Conservation (phyloP, 2,329 filamentous ascomycete genomes). For the Emydomyces testavorans region DNA sequence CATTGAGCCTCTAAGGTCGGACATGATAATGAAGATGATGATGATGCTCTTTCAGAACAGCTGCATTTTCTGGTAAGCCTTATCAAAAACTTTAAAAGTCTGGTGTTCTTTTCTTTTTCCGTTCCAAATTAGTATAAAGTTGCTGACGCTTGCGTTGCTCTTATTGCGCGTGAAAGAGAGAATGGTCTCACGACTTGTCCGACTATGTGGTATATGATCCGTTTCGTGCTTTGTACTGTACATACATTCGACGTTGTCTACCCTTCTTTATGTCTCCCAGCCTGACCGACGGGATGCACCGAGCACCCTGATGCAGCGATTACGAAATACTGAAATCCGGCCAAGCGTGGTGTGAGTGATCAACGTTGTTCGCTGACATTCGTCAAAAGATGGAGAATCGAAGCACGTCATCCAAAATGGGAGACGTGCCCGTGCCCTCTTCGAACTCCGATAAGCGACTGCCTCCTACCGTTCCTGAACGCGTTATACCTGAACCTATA, state of each 20-base stretch:
- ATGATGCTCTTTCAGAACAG: not conserved
- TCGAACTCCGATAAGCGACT: not conserved
- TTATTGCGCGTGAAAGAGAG: slow-evolving; percentile 1
- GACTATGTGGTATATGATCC: slow-evolving; percentile 10
- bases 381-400: slow-evolving; percentile 3
- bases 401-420: not conserved
- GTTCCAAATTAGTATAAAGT: not conserved
- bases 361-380: not conserved
- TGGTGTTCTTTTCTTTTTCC: slow-evolving; percentile 5
- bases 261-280: not conserved
- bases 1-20: not conserved
- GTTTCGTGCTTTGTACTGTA: slow-evolving; percentile 10
- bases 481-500: not conserved
- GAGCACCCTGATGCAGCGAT: not conserved
- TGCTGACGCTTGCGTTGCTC: not conserved
- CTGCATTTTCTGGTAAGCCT: slow-evolving; percentile 8
- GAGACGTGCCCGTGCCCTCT: not conserved
- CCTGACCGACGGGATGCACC: not conserved
- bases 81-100: not conserved
- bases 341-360: not conserved
- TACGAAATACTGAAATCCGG: not conserved
- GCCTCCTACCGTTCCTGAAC: not conserved
- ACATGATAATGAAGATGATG: not conserved
- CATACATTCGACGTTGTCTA: slow-evolving; percentile 1
- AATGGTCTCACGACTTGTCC: slow-evolving; percentile 2